Conservation (phyloP, 73 alveolate species). For the Symbiodinium pilosum region DNA sequence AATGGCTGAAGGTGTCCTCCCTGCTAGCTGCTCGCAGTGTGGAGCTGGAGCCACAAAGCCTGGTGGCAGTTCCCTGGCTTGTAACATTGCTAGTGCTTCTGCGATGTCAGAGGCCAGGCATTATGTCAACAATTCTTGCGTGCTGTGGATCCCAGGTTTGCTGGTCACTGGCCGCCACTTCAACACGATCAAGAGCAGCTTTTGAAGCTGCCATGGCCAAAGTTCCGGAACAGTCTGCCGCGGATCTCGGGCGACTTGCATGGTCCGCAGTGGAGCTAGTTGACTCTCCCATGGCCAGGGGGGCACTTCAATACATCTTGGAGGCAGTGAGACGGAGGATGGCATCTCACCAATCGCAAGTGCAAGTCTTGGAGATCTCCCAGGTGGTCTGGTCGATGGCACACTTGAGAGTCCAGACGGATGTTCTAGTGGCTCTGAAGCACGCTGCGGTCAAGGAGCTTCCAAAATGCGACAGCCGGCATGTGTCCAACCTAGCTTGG, state of each 20-base stretch:
- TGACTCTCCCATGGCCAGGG: not conserved
- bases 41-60: not conserved
- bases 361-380: not conserved
- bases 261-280: constrained; percentile 41
- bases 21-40: not conserved
- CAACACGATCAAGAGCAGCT: not conserved
- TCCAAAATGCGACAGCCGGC: constrained; percentile 13
- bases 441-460: not conserved
- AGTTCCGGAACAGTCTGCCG: not conserved
- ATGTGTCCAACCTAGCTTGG: constrained; percentile 43
- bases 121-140: too few relatives aligned
- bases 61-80: not conserved
- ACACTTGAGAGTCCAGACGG: not conserved
- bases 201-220: not conserved
- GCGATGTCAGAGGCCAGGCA: too few relatives aligned
- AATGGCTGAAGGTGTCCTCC: not conserved
- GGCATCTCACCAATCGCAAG: not conserved
- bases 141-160: not conserved
- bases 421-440: not conserved
- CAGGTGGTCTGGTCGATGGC: constrained; percentile 75
- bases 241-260: constrained; percentile 30
- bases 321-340: not conserved
- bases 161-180: not conserved
- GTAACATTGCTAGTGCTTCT: too few relatives aligned
- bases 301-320: not conserved